Evolutionary conservation across 805 yeast genomes (phyloP).

Genomic region (Komagataella pseudopastoris): DNA sequence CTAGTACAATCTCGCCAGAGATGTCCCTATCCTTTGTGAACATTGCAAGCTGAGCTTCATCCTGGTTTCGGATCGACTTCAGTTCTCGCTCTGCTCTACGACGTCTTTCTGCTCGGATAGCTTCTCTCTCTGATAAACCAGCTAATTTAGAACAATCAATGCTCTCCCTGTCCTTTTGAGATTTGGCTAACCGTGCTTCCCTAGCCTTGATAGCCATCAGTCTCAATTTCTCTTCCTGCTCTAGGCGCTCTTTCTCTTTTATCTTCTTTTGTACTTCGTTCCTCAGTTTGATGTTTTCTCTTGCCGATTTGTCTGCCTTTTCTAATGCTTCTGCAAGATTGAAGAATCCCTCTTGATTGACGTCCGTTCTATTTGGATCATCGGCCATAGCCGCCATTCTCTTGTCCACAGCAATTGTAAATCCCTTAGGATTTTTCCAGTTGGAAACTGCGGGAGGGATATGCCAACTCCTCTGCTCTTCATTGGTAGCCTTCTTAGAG

Average conservation of each 20-base stretch:
- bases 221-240: conserved; percentile 37
- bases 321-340: conserved; percentile 61
- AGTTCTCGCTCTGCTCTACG: conserved; percentile 33
- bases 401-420: conserved; percentile 68
- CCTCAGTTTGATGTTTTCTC: conserved; percentile 39
- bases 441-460: conserved; percentile 88
- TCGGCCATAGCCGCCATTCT: conserved; percentile 40
- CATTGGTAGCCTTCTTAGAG: conserved; percentile 44
- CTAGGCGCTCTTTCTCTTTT: conserved; percentile 34
- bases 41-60: conserved; percentile 25
- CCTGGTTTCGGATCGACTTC: conserved; percentile 26
- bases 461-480: conserved; percentile 69
- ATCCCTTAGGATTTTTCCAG: conserved; percentile 93
- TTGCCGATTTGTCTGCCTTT: conserved; percentile 47
- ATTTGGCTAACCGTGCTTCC: conserved; percentile 13
- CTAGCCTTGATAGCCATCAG: conserved; percentile 36
- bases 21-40: conserved; percentile 36
- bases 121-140: conserved; percentile 21
- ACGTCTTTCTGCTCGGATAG: conserved; percentile 28
- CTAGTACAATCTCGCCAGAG: conserved; percentile 41
- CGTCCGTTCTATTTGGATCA: conserved; percentile 12
- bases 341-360: conserved; percentile 44
- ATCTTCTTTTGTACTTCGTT: conserved; percentile 32
- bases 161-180: not conserved
- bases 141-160: conserved; percentile 1